A percentile compares a stretch with the other conserved stretches of the same genome.
Conservation (phyloP, 306 rosid genomes). For the Vigna radiata region DNA sequence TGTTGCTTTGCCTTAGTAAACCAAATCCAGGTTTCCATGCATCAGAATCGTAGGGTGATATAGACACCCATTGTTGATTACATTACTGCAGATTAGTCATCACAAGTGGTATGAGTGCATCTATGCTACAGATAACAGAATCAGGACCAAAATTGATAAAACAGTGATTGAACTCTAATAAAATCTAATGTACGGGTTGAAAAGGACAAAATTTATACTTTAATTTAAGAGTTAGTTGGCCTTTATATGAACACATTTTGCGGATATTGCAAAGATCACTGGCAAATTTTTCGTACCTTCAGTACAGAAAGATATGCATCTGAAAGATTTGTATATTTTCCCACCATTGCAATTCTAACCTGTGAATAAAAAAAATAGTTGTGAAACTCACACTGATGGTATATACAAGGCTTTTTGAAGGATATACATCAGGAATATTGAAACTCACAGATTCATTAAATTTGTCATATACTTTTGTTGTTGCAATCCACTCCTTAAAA, state of each 20-base stretch:
- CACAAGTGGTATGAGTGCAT: background rate
- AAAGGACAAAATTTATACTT: background rate
- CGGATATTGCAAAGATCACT: slow-evolving; percentile 19
- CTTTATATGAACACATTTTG: slow-evolving; percentile 18
- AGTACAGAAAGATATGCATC: slow-evolving; percentile 93
- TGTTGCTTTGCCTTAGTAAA: slow-evolving; percentile 20
- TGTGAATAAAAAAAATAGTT: slow-evolving; percentile 46
- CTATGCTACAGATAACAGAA: slow-evolving; percentile 32
- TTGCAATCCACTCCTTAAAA: slow-evolving; percentile 69
- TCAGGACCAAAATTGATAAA: background rate
- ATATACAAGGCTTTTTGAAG: background rate
- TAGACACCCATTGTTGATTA: background rate
- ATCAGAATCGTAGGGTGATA: slow-evolving; percentile 14
- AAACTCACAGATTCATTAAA: slow-evolving; percentile 60
- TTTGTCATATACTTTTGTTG: slow-evolving; percentile 61
- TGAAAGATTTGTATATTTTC: slow-evolving; percentile 86
- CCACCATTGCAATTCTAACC: slow-evolving; percentile 95
- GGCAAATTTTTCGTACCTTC: slow-evolving; percentile 56
- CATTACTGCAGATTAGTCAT: slow-evolving; percentile 2
- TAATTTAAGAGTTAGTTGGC: background rate
- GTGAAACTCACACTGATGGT: background rate
- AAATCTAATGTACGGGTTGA: background rate
- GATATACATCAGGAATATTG: slow-evolving; percentile 24
- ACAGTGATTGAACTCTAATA: background rate
- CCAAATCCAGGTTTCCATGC: slow-evolving; percentile 37